phyloP scores from a whole-genome alignment of 2,329 filamentous ascomycete species.

The Aspergillus pseudoterreus region DNA sequence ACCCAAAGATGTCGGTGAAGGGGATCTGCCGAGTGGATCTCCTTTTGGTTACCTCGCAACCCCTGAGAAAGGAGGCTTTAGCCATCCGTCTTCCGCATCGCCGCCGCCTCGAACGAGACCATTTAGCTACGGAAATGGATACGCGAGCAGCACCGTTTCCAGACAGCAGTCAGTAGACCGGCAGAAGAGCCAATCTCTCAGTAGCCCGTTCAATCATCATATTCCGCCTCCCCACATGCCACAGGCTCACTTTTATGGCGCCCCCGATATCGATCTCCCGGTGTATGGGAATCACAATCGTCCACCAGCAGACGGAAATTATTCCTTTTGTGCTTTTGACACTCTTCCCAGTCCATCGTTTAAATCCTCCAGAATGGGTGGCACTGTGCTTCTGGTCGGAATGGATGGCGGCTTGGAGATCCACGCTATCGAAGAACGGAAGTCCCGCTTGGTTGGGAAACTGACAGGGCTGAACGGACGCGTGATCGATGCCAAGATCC shows the following conservation, averaged over 20 bases:
- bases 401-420: constrained; percentile 78
- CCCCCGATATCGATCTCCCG: constrained; percentile 66
- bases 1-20: constrained; percentile 36
- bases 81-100: constrained; percentile 41
- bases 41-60: constrained; percentile 39
- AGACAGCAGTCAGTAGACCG: constrained; percentile 36
- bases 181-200: constrained; percentile 37
- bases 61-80: constrained; percentile 38
- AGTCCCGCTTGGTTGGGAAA: constrained; percentile 64
- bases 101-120: constrained; percentile 41
- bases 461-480: constrained; percentile 75
- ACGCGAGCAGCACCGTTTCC: constrained; percentile 32
- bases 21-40: constrained; percentile 33
- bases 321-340: constrained; percentile 80
- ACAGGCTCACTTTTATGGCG: constrained; percentile 73
- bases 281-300: constrained; percentile 24
- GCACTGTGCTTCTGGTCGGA: constrained; percentile 71
- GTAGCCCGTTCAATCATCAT: constrained; percentile 31
- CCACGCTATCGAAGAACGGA: constrained; percentile 67
- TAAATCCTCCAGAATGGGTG: constrained; percentile 35
- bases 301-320: constrained; percentile 48
- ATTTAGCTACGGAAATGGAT: constrained; percentile 40
- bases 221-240: constrained; percentile 67
- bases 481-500: constrained; percentile 76
- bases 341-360: constrained; percentile 52